Evolutionary conservation across 2,329 filamentous ascomycete genomes (phyloP).

Genomic region (Colletotrichum plurivorum): DNA sequence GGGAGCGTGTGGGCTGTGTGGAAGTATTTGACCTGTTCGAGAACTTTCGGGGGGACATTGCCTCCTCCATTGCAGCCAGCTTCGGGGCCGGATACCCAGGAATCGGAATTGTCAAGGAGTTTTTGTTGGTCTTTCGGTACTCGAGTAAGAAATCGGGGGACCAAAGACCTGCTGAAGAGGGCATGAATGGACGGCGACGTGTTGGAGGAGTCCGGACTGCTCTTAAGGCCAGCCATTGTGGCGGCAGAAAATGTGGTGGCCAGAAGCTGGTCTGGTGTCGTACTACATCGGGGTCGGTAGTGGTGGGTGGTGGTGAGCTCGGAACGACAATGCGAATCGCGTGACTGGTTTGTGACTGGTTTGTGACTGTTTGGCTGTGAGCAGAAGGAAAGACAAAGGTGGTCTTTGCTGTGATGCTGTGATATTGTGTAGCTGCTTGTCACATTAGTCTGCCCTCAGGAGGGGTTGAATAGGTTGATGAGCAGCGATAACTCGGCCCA

Average conservation of each 20-base stretch:
- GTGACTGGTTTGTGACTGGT: no score
- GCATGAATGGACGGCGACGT: neutral
- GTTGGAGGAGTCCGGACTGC: conserved; percentile 29
- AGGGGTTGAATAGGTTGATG: neutral
- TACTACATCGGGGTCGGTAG: neutral
- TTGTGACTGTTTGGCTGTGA: neutral
- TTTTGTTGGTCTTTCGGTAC: conserved; percentile 56
- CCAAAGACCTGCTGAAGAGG: conserved; percentile 9
- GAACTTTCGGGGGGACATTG: conserved; percentile 54
- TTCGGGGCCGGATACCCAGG: conserved; percentile 53
- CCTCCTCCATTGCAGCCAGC: conserved; percentile 44
- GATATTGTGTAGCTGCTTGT: neutral
- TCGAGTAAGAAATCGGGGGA: conserved; percentile 47
- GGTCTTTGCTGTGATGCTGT: neutral
- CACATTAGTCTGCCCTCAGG: neutral
- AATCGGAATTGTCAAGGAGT: conserved; percentile 51
- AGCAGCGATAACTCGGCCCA: neutral
- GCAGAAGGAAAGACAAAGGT: neutral
- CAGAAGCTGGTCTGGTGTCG: neutral
- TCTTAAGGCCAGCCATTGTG: conserved; percentile 17
- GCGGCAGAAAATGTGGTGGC: neutral
- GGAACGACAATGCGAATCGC: no score
- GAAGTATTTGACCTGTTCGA: conserved; percentile 49
- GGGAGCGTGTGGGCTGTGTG: conserved; percentile 35
- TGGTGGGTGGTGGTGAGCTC: no score